Evolutionary conservation across 2,329 filamentous ascomycete genomes (phyloP), one percentile per base, ranked within the genome.

Genomic region (Thielaviopsis punctulata): DNA sequence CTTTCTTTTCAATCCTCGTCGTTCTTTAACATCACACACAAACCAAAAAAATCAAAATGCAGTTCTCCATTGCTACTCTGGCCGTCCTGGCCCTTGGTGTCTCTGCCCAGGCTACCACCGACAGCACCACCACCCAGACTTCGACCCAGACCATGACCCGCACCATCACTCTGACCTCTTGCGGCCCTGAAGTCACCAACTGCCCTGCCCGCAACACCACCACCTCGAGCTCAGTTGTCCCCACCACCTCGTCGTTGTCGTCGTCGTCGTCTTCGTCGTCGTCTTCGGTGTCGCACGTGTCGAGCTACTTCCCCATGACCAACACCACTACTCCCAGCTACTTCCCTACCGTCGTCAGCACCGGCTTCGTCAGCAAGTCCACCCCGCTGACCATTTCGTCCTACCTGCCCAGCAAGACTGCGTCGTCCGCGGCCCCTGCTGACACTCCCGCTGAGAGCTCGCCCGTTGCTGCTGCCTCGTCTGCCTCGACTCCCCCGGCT

Each of bases 101-200:
- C 48, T 45, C 52, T 25, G 52, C 48, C 30, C 33, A 23, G 21
- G 41, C 52, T 19, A 49, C 52, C 45, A 18, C 45, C 50, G 53
- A 52, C 43, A 45, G 24, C 27, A 56, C 53, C 45, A 53, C 51
- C 21, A 55, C 56, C 30, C 52, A 52, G 41, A 56, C 56, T 43
- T 54, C 51, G 19, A 57, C 56, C 48, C 44, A 53, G 45, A 56
- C 49, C 49, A 55, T 54, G 50, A 57, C 56, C 21, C 24, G 55
- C 46, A 57, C 56, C 21, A 36, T 57, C 46, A 57, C 56, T 21
- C 51, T 57, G 19, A 57, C 56, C 18, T 56, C 54, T 25, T 57
- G 56, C 52, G 52, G 45, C 23, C 23, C 54, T 27, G 56, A 57
- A 21, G 53, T 55, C 24, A 52, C 56, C 45, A 49, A 57, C 51